These are phyloP conservation scores for Trypethelium eluteriae DNA, from an alignment of 495 filamentous ascomycete genomes.

Conservation along the genomic window DNA sequence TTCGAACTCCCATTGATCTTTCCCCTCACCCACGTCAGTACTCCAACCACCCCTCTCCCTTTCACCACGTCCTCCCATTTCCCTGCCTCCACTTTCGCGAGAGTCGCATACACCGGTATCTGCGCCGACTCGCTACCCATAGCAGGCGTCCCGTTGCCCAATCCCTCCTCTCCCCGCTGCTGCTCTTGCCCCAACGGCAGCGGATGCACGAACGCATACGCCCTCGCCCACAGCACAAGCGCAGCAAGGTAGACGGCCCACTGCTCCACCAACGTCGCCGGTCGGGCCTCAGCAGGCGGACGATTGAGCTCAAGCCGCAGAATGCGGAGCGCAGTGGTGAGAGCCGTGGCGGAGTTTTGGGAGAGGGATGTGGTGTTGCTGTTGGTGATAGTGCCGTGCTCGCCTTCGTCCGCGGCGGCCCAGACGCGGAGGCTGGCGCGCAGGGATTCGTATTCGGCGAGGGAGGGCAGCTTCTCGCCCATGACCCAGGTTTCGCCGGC, in stretches of 20 bases:
- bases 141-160: no score
- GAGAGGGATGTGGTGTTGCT: no score
- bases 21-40: slow-evolving; percentile 18
- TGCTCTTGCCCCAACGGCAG: neutral
- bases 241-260: slow-evolving; percentile 33
- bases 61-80: slow-evolving; percentile 1
- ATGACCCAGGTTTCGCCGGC: slow-evolving; percentile 35
- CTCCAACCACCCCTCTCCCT: slow-evolving; percentile 12
- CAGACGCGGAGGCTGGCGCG: slow-evolving; percentile 21
- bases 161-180: no score
- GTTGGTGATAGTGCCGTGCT: no score
- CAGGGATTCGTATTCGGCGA: slow-evolving; percentile 22
- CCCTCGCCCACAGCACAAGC: slow-evolving; percentile 30
- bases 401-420: neutral
- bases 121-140: neutral
- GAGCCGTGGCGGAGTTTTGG: slow-evolving; percentile 12
- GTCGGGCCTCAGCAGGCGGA: slow-evolving; percentile 10
- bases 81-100: neutral
- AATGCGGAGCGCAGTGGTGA: slow-evolving; percentile 22
- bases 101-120: neutral
- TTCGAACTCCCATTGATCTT: slow-evolving; percentile 22
- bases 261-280: slow-evolving; percentile 25
- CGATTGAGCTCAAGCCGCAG: slow-evolving; percentile 26
- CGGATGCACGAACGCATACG: slow-evolving; percentile 11
- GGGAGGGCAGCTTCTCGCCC: slow-evolving; percentile 27